Evolutionary conservation across 352 stramenopile species (phyloP), one percentile per base, ranked within the genome.

Genomic region (Lagenidium giganteum): DNA sequence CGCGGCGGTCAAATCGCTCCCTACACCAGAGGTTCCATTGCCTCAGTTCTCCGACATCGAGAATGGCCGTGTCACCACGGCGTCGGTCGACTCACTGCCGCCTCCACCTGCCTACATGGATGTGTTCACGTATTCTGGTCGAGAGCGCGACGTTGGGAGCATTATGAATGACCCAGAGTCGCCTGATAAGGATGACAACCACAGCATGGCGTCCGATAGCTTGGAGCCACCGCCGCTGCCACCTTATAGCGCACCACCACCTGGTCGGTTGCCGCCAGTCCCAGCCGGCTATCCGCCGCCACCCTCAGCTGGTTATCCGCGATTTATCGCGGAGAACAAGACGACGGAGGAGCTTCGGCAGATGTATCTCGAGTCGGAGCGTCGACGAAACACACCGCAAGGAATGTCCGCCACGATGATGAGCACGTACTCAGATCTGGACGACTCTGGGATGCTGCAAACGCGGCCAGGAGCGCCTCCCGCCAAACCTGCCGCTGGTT

Each of bases 331-430:
- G n/a, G n/a, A n/a, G n/a, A n/a, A n/a, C n/a, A n/a, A n/a, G n/a
- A n/a, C n/a, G n/a, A 42, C 48, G 8, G 67, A 88, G 22, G 60
- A 76, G 21, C 51, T 87, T 29, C 74, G 76, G 4, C 66, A 70
- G 17, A 66, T 87, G 44, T 87, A 91, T 51, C 83, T 91, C 44
- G 61, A 82, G 42, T 67, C 57, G 0, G 70, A 91, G 57, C 66
- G 79, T 5, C 31, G 57, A 35, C 73, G 74, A 23, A 87, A 88
- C 52, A 36, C 71, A 42, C 43, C 41, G 5, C 41, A 23, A 8
- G 12, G 44, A 1, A 62, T 6, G 0, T 64, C 61, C n/a, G 42
- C 30, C 12, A 73, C 69, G 8, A 54, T 72, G 42, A 61, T 79
- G 25, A 80, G 65, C 42, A 70, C 68, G 18, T 88, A 86, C 55